Percentiles rank a stretch among this genome's conserved stretches.
Conservation (phyloP, 176 grass and related monocot genomes). For the Eragrostis curvula region DNA sequence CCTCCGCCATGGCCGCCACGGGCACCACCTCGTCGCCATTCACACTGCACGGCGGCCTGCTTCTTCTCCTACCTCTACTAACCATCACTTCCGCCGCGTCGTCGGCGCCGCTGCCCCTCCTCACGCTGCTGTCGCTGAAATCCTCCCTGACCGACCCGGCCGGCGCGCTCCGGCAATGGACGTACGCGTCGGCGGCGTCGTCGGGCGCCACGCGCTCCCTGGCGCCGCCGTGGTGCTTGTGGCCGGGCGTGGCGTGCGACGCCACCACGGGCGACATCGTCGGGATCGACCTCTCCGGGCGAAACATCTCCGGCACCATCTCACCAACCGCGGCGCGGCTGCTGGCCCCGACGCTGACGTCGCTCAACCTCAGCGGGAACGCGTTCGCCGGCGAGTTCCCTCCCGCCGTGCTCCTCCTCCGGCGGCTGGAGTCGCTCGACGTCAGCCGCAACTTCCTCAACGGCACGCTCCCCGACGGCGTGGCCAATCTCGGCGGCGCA, state of each 20-base stretch:
- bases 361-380: slow-evolving; percentile 77
- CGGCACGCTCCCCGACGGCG: slow-evolving; percentile 59
- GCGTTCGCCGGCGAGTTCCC: slow-evolving; percentile 64
- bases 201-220: slow-evolving; percentile 37
- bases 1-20: slow-evolving; percentile 31
- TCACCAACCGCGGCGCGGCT: slow-evolving; percentile 55
- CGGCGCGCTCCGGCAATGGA: slow-evolving; percentile 60
- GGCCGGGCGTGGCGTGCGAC: slow-evolving; percentile 71
- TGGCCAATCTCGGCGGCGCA: slow-evolving; percentile 31
- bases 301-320: slow-evolving; percentile 80
- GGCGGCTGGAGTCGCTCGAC: slow-evolving; percentile 57
- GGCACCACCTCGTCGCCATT: slow-evolving; percentile 2
- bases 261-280: slow-evolving; percentile 50
- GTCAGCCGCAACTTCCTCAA: slow-evolving; percentile 88
- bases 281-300: slow-evolving; percentile 67
- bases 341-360: slow-evolving; percentile 55
- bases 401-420: slow-evolving; percentile 56
- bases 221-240: slow-evolving; percentile 75
- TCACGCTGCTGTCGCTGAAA: slow-evolving; percentile 70
- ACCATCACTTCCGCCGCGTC: slow-evolving; percentile 44
- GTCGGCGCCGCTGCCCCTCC: slow-evolving; percentile 60
- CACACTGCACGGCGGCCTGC: slow-evolving; percentile 19
- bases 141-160: slow-evolving; percentile 67
- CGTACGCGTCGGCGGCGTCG: slow-evolving; percentile 49
- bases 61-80: slow-evolving; percentile 46